These are phyloP conservation scores for Ceratobasidium sp. DNA, from an alignment of 1,284 basidiomycete species.

Conservation along the genomic window DNA sequence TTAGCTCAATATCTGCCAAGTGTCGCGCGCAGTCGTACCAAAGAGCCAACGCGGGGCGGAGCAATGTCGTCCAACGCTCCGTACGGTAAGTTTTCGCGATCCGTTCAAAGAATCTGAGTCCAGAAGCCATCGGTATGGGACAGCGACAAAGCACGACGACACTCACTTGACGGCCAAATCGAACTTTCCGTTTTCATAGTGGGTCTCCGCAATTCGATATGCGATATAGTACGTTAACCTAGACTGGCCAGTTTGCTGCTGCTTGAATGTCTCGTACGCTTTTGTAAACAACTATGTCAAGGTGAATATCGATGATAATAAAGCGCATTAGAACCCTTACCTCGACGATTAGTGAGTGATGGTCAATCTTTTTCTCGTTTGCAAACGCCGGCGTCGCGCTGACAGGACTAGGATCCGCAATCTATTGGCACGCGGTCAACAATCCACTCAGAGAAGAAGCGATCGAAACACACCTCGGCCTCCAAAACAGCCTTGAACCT, in stretches of 20 bases:
- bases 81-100: constrained; percentile 87
- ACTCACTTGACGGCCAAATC: constrained; percentile 84
- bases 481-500: constrained; percentile 74
- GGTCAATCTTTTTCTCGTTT: constrained; percentile 92
- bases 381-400: constrained; percentile 64
- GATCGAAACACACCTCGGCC: constrained; percentile 65
- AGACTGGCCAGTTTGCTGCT: constrained; percentile 68
- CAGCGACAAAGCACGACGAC: neutral
- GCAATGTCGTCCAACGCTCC: constrained; percentile 81
- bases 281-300: constrained; percentile 84
- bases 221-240: constrained; percentile 88
- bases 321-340: constrained; percentile 59
- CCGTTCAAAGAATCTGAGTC: constrained; percentile 83
- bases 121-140: neutral
- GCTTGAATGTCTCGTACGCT: constrained; percentile 90
- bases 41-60: constrained; percentile 76
- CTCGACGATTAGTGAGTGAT: constrained; percentile 84
- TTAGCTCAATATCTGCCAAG: constrained; percentile 79
- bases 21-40: constrained; percentile 86
- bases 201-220: constrained; percentile 86
- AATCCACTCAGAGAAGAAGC: too few relatives aligned
- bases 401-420: constrained; percentile 40
- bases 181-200: constrained; percentile 80
- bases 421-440: constrained; percentile 19
- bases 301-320: constrained; percentile 18